Evolutionary conservation across 2,329 filamentous ascomycete genomes (phyloP).

Genomic region (Xylariales sp.): DNA sequence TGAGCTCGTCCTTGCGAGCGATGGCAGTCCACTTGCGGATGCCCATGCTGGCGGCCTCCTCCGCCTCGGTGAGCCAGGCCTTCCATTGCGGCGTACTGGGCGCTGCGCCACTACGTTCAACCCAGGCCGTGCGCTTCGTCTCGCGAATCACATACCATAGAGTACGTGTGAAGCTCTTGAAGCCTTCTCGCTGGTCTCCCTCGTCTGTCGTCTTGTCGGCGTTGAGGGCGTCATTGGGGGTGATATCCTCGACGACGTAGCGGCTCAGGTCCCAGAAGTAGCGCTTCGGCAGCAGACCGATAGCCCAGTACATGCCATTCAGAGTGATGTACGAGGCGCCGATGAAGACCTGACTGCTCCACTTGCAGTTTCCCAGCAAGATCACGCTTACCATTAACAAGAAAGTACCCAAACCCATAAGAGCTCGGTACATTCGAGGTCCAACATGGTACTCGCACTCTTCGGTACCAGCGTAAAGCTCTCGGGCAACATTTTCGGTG

Average conservation of each 20-base stretch:
- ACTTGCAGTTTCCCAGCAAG: constrained; percentile 58
- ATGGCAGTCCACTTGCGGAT: constrained; percentile 42
- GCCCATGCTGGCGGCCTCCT: constrained; percentile 27
- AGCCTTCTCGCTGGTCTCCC: constrained; percentile 31
- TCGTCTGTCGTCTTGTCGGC: constrained; percentile 27
- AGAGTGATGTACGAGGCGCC: constrained; percentile 53
- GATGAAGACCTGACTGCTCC: constrained; percentile 55
- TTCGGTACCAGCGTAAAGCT: constrained; percentile 58
- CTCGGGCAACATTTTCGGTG: constrained; percentile 56
- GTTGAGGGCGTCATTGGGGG: constrained; percentile 30
- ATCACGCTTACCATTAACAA: constrained; percentile 59
- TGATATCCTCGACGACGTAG: constrained; percentile 40
- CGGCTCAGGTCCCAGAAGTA: constrained; percentile 55
- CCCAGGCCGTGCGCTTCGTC: constrained; percentile 49
- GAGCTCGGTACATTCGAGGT: constrained; percentile 39
- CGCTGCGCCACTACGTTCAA: constrained; percentile 44
- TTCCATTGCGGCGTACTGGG: constrained; percentile 49
- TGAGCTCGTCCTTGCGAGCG: constrained; percentile 42
- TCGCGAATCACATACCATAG: constrained; percentile 57
- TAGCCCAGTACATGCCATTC: constrained; percentile 56
- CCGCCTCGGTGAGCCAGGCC: constrained; percentile 47
- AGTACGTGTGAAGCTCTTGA: constrained; percentile 48
- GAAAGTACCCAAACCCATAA: constrained; percentile 55
- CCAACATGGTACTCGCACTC: constrained; percentile 52
- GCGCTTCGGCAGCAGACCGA: constrained; percentile 43